A percentile compares a stretch with the other conserved stretches of the same genome.
Conservation (phyloP, 2,329 filamentous ascomycete genomes). For the Calcarisporium arbuscula region DNA sequence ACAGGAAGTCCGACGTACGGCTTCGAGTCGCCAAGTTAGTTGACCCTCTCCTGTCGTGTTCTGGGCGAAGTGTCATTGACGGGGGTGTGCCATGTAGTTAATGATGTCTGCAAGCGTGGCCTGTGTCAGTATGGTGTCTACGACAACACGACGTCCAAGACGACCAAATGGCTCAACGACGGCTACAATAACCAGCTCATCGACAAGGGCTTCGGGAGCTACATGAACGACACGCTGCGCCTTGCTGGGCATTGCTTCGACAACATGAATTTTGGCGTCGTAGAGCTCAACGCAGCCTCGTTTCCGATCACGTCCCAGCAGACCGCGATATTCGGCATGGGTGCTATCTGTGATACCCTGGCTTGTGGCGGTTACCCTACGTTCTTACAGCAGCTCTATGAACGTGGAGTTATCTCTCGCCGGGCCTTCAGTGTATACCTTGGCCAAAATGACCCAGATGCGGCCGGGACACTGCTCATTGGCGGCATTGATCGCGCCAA, state of each 20-base stretch:
- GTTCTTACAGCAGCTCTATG: constrained; percentile 8
- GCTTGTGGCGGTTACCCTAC: constrained; percentile 6
- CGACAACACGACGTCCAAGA: constrained; percentile 10
- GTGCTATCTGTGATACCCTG: constrained; percentile 6
- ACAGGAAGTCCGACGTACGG: constrained; percentile 10
- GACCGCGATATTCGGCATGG: constrained; percentile 9
- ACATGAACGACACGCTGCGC: constrained; percentile 9
- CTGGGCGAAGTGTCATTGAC: too few species aligned
- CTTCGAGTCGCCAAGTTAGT: constrained; percentile 10
- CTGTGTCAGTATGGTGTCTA: constrained; percentile 8
- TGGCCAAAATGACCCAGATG: constrained; percentile 6
- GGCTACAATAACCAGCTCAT: constrained; percentile 8
- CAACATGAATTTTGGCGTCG: constrained; percentile 8
- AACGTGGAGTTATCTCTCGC: constrained; percentile 4
- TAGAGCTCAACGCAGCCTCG: constrained; percentile 4
- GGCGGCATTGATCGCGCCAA: constrained; percentile 10
- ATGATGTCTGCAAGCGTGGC: constrained; percentile 8
- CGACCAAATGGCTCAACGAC: constrained; percentile 2
- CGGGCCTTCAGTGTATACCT: constrained; percentile 11
- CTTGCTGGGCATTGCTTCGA: constrained; percentile 4
- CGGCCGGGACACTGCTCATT: constrained; percentile 4
- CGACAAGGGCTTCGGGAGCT: constrained; percentile 8
- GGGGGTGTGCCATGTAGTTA: constrained; percentile 3
- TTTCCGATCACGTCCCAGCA: constrained; percentile 5
- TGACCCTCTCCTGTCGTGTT: too few species aligned